phyloP scores from a whole-genome alignment of 202 grass and related monocot genomes.

The Carex sylvatica region DNA sequence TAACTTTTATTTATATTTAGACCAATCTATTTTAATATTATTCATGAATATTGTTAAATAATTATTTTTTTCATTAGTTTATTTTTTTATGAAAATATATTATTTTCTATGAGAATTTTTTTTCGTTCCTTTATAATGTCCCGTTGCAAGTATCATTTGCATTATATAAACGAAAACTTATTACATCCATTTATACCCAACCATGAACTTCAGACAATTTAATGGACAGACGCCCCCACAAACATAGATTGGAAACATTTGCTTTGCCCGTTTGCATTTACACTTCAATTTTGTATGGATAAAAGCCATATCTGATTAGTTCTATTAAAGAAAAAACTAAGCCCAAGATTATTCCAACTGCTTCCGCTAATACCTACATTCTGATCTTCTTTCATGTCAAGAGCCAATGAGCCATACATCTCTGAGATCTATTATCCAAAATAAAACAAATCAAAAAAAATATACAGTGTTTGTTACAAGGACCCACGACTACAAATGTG shows the following conservation, averaged over 20 bases:
- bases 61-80: no score
- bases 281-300: no score
- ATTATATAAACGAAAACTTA: neutral
- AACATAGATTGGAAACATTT: neutral
- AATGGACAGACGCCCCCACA: neutral
- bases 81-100: no score
- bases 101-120: no score
- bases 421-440: neutral
- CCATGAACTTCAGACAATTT: neutral
- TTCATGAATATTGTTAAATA: no score
- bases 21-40: no score
- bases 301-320: neutral
- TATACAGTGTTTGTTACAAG: neutral
- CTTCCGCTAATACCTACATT: neutral
- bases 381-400: neutral
- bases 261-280: neutral
- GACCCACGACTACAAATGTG: no score
- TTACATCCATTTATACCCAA: neutral
- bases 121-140: no score
- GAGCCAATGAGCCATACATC: neutral
- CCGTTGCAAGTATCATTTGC: no score
- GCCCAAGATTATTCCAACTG: neutral
- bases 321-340: neutral
- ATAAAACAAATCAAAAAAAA: neutral
- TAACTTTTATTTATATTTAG: no score